Base-by-base conservation (phyloP, 306 rosid genomes). In the Rosa multiflora region DNA sequence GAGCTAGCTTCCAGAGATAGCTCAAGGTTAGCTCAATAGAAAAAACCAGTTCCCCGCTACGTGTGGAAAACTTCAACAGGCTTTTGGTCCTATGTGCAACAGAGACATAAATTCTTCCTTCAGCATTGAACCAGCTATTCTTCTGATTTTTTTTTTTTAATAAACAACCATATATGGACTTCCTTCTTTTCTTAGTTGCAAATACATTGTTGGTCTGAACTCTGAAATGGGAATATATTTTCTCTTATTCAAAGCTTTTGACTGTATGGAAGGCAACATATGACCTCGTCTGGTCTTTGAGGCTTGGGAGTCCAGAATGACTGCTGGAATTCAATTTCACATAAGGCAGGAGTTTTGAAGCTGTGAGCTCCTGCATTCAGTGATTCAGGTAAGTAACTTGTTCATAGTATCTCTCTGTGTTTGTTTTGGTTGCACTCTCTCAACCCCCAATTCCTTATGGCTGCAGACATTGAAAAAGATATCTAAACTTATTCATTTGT, bases 201-300 rank as follows among this genome's bases (percentile, higher is more conserved):
- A 18, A 20, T 18, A 18, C 67, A 6, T 61, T 42, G 4, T 21
- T 21, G 63, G 63, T 78, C 64, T 77, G 69, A 82, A 77, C 32
- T 78, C 64, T 77, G 69, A 82, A 77, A 66, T 64, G 68, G 73
- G 73, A 52, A 47, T 61, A 53, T 39, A 52, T 48, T 49, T 26
- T 35, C 32, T 40, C 26, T 42, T n/a, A n/a, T 82, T 72, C 81
- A 82, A 73, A 73, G 79, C 43, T 56, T 82, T 67, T 78, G 73
- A 69, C 49, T 58, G 9, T 53, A 35, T 43, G 72, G 74, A 5
- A 26, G 26, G 42, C 14, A 21, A 46, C 37, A 29, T 58, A 74
- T 78, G 86, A 79, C 83, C 77, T 35, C 71, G 77, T 75, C 51
- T 8, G 18, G 75, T 48, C 59, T 69, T 48, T 55, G 43, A 29